Base-by-base conservation (phyloP, 352 stramenopile species). In the Aphanomyces invadans region DNA sequence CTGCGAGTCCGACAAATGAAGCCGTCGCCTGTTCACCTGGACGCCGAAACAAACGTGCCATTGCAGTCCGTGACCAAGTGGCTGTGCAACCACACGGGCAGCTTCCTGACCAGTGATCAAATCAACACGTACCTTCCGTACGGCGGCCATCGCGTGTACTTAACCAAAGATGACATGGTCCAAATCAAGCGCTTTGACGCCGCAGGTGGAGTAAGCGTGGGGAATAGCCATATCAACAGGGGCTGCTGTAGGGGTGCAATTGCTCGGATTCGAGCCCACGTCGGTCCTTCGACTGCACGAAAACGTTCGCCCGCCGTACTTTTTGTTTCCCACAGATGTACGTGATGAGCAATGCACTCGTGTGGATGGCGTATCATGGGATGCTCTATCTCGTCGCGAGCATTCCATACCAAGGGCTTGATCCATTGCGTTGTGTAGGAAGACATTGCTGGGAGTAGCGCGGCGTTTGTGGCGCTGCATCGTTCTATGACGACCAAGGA, bases 41-140 rank as follows among this genome's bases (percentile, higher is more conserved):
- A 91, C n/a, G 82, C 82, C 11, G 77, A 72, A 17, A 90, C 80
- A 10, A 93, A 93, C 59, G 73, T 57, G 4, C 80, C 81, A n/a
- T 73, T 93, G 17, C 88, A 89, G 73, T 81, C 74, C 21, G 81
- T 88, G 63, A 91, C 81, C 10, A 93, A 93, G 62, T 93, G 85
- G 85, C 77, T 93, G 33, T 93, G 85, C 54, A 78, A 93, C 66
- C 78, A 90, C 63, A 93, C 85, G 11, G 85, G 85, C 19, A 70
- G 72, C 29, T 90, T 90, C 69, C 65, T 93, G 3, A 79, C 75
- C 7, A 74, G 81, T 2, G 81, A 91, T 45, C 75, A 90, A 56
- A 89, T 93, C 51, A 88, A 88, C 64, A 79, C 76, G 38, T 93
- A 86, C 52, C 79, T 90, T 21, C 71, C 79, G 32, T 90, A 87